phyloP scores from a whole-genome alignment of 192 early-diverging fungal species.

The Mortierella hygrophila region DNA sequence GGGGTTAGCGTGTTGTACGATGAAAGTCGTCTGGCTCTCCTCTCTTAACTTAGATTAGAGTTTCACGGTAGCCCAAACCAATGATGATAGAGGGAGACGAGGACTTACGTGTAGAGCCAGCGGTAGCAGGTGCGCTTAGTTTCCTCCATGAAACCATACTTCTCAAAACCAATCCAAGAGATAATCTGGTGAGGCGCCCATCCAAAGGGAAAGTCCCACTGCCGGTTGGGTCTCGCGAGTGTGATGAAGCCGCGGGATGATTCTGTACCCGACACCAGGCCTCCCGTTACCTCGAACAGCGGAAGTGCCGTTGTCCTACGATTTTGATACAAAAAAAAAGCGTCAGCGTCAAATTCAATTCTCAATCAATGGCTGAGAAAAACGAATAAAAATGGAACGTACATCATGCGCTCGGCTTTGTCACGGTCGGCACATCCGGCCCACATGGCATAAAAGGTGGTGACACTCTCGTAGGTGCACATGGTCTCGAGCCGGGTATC shows the following conservation, averaged over 20 bases:
- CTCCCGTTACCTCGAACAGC: constrained; percentile 92
- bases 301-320: constrained; percentile 61
- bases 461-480: constrained; percentile 89
- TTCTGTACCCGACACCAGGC: constrained; percentile 94
- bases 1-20: background rate
- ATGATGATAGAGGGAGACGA: background rate
- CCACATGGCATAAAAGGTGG: constrained; percentile 94
- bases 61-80: background rate
- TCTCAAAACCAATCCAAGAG: constrained; percentile 90
- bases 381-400: constrained; percentile 12
- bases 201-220: constrained; percentile 95
- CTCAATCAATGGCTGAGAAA: background rate
- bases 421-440: constrained; percentile 79
- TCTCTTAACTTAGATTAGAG: no score
- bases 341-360: constrained; percentile 3
- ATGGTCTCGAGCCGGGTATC: constrained; percentile 77
- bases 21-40: no score
- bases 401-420: constrained; percentile 85
- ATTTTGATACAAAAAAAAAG: background rate
- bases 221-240: constrained; percentile 89
- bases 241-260: constrained; percentile 86
- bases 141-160: constrained; percentile 83
- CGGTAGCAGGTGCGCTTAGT: constrained; percentile 89
- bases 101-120: constrained; percentile 89
- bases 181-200: constrained; percentile 99